A percentile compares a stretch with the other conserved stretches of the same genome.
Evolutionary conservation across 2,329 filamentous ascomycete genomes (phyloP).

Genomic region (Aspergillus piperis): DNA sequence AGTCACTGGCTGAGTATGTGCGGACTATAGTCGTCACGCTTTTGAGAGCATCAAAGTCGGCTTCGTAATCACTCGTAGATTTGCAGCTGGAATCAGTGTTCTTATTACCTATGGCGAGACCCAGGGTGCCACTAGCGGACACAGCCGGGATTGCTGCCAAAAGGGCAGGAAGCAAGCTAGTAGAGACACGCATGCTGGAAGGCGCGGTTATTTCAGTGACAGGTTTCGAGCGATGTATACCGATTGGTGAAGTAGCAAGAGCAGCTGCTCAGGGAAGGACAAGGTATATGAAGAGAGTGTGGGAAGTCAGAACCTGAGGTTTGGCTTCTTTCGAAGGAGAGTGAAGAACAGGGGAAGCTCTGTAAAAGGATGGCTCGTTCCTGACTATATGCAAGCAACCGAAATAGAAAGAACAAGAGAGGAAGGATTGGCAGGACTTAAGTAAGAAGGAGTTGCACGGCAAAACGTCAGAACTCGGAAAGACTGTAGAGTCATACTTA

Average conservation of each 20-base stretch:
- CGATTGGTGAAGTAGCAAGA: neutral
- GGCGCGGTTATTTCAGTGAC: neutral
- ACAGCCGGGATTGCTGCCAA: constrained; percentile 50
- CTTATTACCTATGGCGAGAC: constrained; percentile 68
- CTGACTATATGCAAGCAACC: neutral
- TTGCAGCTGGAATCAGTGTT: constrained; percentile 65
- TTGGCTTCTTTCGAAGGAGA: neutral
- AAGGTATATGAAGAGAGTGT: neutral
- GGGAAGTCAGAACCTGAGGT: neutral
- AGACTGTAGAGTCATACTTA: neutral
- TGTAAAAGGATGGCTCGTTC: neutral
- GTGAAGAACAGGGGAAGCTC: neutral
- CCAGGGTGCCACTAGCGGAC: constrained; percentile 58
- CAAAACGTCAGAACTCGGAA: neutral
- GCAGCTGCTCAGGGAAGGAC: neutral
- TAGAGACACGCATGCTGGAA: constrained; percentile 47
- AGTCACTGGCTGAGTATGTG: constrained; percentile 67
- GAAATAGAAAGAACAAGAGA: neutral
- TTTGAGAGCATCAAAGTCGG: constrained; percentile 65
- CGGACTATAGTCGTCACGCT: constrained; percentile 60
- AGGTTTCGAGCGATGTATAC: neutral
- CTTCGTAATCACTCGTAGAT: constrained; percentile 61
- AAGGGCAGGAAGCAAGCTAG: constrained; percentile 42
- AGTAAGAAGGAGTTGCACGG: neutral
- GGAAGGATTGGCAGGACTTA: neutral